Base-by-base conservation (phyloP, 169 alveolate genomes). In the Babesia gibsoni region DNA sequence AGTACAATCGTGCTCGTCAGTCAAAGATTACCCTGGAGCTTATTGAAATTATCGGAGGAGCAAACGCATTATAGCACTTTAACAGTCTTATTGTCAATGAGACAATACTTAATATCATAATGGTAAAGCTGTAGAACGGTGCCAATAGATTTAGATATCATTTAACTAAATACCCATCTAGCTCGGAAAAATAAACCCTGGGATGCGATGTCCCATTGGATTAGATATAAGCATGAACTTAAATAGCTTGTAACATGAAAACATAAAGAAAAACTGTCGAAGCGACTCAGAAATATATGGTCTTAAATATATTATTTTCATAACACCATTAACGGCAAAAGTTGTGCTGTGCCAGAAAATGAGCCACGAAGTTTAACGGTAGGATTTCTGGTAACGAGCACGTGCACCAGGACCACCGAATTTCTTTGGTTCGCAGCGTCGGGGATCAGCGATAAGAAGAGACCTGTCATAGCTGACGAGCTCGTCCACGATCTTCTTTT, bases 381-480 rank as follows among this genome's bases (percentile, higher is more conserved):
- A 98, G 36, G 99, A 96, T 92, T 98, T 98, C 91, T 98, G 99
- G 90, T 88, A 91, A 73, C 98, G 91, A 53, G 97, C 94, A 85
- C 99, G 97, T 43, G 99, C 98, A 65, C 99, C 99, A 53, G 91
- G 93, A 82, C 99, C 99, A 41, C 99, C 99, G 88, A 93, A 98
- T 90, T 98, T 97, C 98, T 97, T 98, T 64, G 99, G 99, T 87
- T 97, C 99, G 84, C 98, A 93, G 83, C 99, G 95, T 82, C 99
- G 97, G 70, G 99, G 98, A 83, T 98, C 99, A 58, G 99, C 98
- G 54, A 98, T 99, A 73, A 98, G 91, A 73, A 98, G 93, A 68
- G 98, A 93, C 84, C 99, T 95, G 89, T 98, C 99, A 91, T 96
- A 97, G 88, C 98, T 95, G 84, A 96, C 92, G 50, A 98, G 93